Evolutionary conservation across 2,329 filamentous ascomycete species (phyloP), one percentile per base, ranked within the genome.

Genomic region (Epichloe gansuensis): DNA sequence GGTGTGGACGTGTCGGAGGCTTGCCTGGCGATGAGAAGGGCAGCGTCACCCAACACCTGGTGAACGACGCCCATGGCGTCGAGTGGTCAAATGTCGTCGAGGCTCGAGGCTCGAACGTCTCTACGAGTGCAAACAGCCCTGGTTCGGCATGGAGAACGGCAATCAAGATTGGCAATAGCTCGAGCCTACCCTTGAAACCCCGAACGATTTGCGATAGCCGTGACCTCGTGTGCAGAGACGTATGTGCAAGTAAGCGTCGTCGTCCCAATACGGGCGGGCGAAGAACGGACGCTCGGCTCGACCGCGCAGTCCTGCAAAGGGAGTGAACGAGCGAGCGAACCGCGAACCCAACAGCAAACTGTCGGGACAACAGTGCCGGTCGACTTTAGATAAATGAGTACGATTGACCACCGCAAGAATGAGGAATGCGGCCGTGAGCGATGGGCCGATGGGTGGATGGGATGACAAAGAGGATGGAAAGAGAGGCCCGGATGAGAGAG

Each of bases 31-130:
- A 71, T 64, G 28, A 71, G 57, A 47, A 67, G 58, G 41, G 63
- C 66, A 52, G 67, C 67, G 52, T 68, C 65, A 55, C 64, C 63
- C 52, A 72, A 54, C 45, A 67, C 61, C 51, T 69, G 62, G 49
- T 72, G 62, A 52, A 72, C 49, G 54, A 64, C 60, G 42, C 64
- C 63, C 70, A 73, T 73, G 51, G 53, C 59, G 56, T 45, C 25
- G 34, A 38, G 28, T 2, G 31, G 12, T 39, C 41, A 43, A 42
- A 17, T 34, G 52, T 46, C 17, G 23, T n/a, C 15, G 35, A 50
- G 8, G 42, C 17, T 28, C 42, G 11, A 41, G 23, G 35, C 44
- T 43, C 48, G 39, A 44, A 43, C 15, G 38, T 44, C 28, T 12
- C 34, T 7, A 47, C 38, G 9, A 13, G 31, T 50, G n/a, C n/a